Percentiles rank a stretch among this genome's conserved stretches.
These are phyloP conservation scores for California macrophylla DNA, from an alignment of 441 rosid species.

Conservation along the genomic window DNA sequence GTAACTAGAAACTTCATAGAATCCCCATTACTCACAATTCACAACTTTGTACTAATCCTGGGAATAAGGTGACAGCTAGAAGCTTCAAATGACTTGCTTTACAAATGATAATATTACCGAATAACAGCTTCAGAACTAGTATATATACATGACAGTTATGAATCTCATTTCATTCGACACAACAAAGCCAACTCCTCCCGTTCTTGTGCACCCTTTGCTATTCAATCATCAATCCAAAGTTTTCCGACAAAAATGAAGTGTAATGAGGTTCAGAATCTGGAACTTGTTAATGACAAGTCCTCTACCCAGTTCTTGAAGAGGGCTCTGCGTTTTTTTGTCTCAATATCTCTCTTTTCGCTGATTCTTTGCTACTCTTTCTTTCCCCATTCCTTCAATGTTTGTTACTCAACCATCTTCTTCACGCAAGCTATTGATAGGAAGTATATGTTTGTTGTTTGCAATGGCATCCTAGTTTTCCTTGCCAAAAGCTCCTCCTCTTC, in stretches of 20 bases:
- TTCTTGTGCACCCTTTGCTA: neutral
- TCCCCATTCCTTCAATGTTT: constrained; percentile 25
- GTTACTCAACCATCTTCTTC: constrained; percentile 27
- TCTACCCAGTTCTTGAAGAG: constrained; percentile 16
- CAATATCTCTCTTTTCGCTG: constrained; percentile 25
- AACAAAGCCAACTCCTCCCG: neutral
- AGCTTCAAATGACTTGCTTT: neutral
- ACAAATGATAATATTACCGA: neutral
- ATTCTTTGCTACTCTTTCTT: constrained; percentile 28
- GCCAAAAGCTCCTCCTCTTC: constrained; percentile 18
- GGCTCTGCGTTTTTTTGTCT: constrained; percentile 21
- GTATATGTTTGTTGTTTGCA: constrained; percentile 45
- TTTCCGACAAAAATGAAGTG: constrained; percentile 15
- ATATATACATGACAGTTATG: neutral
- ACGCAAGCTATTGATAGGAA: constrained; percentile 35
- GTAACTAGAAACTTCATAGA: neutral
- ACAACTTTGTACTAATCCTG: neutral
- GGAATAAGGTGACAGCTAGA: neutral
- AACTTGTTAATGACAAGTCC: constrained; percentile 2
- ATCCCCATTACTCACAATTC: neutral
- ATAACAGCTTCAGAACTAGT: neutral
- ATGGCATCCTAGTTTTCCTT: constrained; percentile 46
- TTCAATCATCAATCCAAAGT: neutral
- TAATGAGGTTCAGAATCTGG: constrained; percentile 8
- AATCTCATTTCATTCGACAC: neutral